Percentiles rank a stretch among this genome's conserved stretches.
These are phyloP conservation scores for Aspergillus sp. DNA, from an alignment of 2,329 filamentous ascomycete species.

Conservation along the genomic window DNA sequence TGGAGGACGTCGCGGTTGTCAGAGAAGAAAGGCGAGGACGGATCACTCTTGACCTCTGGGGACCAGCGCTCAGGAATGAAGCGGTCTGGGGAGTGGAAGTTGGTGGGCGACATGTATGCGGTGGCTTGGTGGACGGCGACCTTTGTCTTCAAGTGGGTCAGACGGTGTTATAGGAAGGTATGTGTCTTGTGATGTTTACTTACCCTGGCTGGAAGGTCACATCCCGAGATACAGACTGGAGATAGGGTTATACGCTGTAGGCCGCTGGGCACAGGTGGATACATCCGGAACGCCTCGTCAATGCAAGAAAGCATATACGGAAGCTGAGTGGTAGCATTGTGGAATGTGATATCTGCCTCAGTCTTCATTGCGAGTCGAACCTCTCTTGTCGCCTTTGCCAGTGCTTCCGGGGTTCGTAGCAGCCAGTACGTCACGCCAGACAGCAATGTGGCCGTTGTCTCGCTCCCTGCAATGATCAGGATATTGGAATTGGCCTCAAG, in stretches of 20 bases:
- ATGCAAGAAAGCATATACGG: slow-evolving; percentile 37
- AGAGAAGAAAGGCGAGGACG: slow-evolving; percentile 25
- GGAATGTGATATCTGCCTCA: slow-evolving; percentile 35
- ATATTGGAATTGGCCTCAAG: slow-evolving; percentile 29
- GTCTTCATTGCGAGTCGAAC: slow-evolving; percentile 33
- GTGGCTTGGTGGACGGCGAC: slow-evolving; percentile 42
- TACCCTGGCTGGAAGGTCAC: slow-evolving; percentile 1
- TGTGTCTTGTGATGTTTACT: not conserved
- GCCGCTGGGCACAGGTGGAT: slow-evolving; percentile 23
- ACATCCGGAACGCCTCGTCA: slow-evolving; percentile 38
- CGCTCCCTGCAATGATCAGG: slow-evolving; percentile 37
- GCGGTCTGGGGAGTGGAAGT: slow-evolving; percentile 40
- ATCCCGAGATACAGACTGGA: slow-evolving; percentile 1
- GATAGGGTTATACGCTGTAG: slow-evolving; percentile 8
- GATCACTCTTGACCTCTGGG: slow-evolving; percentile 7
- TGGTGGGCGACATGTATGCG: slow-evolving; percentile 37
- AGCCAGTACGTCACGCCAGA: slow-evolving; percentile 40
- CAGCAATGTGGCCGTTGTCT: slow-evolving; percentile 43
- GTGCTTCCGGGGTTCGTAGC: slow-evolving; percentile 23
- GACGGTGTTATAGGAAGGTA: no score
- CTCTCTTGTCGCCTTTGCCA: slow-evolving; percentile 32
- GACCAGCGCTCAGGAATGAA: slow-evolving; percentile 49
- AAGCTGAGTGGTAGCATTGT: slow-evolving; percentile 17
- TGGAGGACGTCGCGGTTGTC: slow-evolving; percentile 44
- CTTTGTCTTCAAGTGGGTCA: slow-evolving; percentile 25